Percentiles rank a stretch among this genome's conserved stretches.
These are phyloP conservation scores for Paecilomyces dactylethromorphus DNA, from an alignment of 2,329 filamentous ascomycete species.

Conservation along the genomic window DNA sequence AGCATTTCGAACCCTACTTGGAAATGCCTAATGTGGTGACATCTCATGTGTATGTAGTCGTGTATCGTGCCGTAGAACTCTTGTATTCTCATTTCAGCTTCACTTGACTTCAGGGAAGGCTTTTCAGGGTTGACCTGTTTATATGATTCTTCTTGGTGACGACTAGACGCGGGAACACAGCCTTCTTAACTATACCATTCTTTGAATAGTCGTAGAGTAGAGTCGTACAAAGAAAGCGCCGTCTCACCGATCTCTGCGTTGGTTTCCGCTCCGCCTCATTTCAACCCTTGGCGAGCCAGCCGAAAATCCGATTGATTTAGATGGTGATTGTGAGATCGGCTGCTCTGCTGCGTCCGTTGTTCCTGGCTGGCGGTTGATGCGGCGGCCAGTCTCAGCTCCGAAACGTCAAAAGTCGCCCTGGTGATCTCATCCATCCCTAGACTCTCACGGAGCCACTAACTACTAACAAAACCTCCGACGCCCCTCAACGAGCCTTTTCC, in stretches of 20 bases:
- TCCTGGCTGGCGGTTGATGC: background rate
- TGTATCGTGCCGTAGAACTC: background rate
- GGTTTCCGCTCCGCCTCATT: slow-evolving; percentile 35
- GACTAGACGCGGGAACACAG: background rate
- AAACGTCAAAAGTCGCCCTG: background rate
- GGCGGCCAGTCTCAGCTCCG: background rate
- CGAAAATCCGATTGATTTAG: background rate
- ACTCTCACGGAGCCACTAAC: background rate
- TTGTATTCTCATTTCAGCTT: background rate
- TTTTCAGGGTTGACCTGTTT: background rate
- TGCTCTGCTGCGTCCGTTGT: background rate
- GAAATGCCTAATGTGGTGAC: too few relatives aligned
- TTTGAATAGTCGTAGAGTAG: background rate
- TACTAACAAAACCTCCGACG: background rate
- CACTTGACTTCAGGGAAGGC: background rate
- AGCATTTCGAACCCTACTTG: background rate
- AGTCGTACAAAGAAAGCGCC: background rate
- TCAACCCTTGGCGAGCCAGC: background rate
- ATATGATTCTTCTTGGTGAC: background rate
- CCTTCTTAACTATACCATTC: background rate
- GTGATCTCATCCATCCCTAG: background rate
- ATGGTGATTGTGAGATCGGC: background rate
- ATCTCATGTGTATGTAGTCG: background rate
- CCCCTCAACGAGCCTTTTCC: background rate
- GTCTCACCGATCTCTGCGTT: slow-evolving; percentile 13